Evolutionary conservation across 495 filamentous ascomycete genomes (phyloP).

Genomic region (Chlorociboria aeruginascens): DNA sequence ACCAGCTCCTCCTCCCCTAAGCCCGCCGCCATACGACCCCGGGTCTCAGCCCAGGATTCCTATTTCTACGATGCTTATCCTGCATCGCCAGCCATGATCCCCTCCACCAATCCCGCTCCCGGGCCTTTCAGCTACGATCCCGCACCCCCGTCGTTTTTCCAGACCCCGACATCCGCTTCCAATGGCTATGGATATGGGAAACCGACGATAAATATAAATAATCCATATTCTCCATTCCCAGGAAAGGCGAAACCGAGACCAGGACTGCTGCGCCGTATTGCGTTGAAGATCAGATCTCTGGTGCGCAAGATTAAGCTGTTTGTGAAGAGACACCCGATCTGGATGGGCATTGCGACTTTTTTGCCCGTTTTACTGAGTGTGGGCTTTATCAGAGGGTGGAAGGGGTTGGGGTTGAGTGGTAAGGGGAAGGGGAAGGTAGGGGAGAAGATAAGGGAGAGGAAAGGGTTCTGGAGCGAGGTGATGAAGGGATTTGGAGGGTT

Average conservation of each 20-base stretch:
- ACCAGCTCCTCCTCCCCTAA: too few species aligned
- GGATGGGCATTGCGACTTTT: constrained; percentile 9
- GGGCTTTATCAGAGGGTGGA: not conserved
- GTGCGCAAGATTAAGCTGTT: constrained; percentile 3
- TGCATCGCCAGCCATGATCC: constrained; percentile 1
- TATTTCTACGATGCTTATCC: constrained; percentile 12
- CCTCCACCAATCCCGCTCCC: not conserved
- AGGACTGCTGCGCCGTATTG: constrained; percentile 5
- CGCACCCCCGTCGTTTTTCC: constrained; percentile 1
- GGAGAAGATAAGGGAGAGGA: not conserved
- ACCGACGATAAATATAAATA: not conserved
- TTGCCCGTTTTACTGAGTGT: constrained; percentile 6
- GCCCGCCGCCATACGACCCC: too few species aligned
- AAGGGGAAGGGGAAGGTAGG: not conserved
- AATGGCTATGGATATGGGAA: not conserved
- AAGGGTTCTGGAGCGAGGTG: not conserved
- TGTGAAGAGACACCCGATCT: constrained; percentile 10
- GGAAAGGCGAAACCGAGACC: constrained; percentile 9
- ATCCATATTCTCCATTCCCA: constrained; percentile 8
- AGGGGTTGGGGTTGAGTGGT: not conserved
- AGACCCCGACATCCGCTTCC: not conserved
- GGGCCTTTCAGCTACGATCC: not conserved
- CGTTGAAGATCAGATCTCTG: constrained; percentile 7
- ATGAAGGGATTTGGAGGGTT: constrained; percentile 12
- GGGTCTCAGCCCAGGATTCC: not conserved